phyloP scores from a whole-genome alignment of 148 eudicot species.

The Arctostaphylos glauca region DNA sequence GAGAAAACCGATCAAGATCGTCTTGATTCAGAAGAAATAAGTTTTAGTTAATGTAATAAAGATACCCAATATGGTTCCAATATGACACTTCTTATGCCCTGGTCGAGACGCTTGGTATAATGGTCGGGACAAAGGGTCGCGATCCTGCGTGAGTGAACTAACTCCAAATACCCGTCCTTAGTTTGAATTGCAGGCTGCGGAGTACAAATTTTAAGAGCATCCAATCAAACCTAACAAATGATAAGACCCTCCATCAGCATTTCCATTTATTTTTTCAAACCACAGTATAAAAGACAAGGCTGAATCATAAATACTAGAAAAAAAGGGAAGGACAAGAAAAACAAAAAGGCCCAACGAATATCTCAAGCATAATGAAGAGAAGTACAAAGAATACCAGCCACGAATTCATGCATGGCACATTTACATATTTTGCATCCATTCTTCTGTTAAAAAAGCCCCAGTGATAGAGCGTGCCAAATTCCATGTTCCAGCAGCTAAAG shows the following conservation, averaged over 20 bases:
- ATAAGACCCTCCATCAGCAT: not conserved
- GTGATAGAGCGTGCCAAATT: constrained; percentile 26
- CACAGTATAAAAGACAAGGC: not conserved
- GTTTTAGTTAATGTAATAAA: no score
- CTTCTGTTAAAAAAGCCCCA: constrained; percentile 28
- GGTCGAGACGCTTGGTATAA: no score
- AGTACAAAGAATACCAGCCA: constrained; percentile 79
- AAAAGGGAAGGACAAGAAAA: not conserved
- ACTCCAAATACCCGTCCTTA: no score
- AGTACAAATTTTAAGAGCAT: not conserved
- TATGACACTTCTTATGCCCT: no score
- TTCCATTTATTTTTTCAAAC: not conserved
- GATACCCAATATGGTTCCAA: no score
- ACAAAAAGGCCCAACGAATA: not conserved
- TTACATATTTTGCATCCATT: constrained; percentile 80
- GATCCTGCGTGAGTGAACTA: no score
- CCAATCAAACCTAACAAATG: not conserved
- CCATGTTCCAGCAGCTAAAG: constrained; percentile 66
- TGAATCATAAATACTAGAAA: not conserved
- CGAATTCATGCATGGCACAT: constrained; percentile 80
- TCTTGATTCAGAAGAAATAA: no score
- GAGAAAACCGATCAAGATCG: no score
- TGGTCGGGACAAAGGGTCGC: no score
- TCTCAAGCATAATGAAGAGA: not conserved
- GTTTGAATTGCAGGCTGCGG: no score